These are phyloP conservation scores for Starmerella potacharoeniae DNA, from an alignment of 805 yeast species.

Conservation along the genomic window DNA sequence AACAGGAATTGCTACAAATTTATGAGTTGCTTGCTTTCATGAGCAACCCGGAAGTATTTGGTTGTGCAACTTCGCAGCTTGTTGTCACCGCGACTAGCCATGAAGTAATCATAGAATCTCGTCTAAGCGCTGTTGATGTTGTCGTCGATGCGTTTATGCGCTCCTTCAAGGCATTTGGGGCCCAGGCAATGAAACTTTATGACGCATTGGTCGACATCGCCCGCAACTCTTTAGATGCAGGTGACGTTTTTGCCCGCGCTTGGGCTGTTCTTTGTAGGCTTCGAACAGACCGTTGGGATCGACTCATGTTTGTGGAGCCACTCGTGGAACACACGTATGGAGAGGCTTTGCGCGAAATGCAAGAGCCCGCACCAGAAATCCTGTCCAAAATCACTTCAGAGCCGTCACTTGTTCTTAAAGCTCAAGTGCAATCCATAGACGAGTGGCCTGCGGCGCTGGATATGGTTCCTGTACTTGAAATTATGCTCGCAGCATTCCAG, in stretches of 20 bases:
- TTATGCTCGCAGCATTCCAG: conserved; percentile 36
- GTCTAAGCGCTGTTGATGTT: conserved; percentile 7
- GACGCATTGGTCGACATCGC: conserved; percentile 14
- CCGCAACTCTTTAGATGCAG: conserved; percentile 5
- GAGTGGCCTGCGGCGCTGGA: conserved; percentile 28
- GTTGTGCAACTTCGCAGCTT: conserved; percentile 9
- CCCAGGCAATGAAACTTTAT: conserved; percentile 6
- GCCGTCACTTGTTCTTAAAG: conserved; percentile 26
- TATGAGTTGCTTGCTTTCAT: conserved; percentile 14
- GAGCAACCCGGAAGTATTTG: conserved; percentile 6
- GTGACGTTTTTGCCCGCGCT: conserved; percentile 16
- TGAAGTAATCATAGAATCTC: not conserved
- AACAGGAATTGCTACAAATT: conserved; percentile 7
- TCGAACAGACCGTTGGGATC: conserved; percentile 16
- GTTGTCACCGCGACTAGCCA: conserved; percentile 2
- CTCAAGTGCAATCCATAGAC: not conserved
- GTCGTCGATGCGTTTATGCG: conserved; percentile 6
- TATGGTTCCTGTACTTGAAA: conserved; percentile 40
- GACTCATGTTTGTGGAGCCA: conserved; percentile 18
- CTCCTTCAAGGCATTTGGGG: conserved; percentile 4
- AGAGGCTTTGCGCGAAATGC: conserved; percentile 20
- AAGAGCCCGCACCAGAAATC: conserved; percentile 32
- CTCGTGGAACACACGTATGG: conserved; percentile 19
- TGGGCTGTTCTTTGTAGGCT: conserved; percentile 21
- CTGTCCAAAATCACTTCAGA: conserved; percentile 31